Evolutionary conservation across 1,284 basidiomycete species (phyloP), one percentile per base, ranked within the genome.

Genomic region (Singerocomus inundabilis): DNA sequence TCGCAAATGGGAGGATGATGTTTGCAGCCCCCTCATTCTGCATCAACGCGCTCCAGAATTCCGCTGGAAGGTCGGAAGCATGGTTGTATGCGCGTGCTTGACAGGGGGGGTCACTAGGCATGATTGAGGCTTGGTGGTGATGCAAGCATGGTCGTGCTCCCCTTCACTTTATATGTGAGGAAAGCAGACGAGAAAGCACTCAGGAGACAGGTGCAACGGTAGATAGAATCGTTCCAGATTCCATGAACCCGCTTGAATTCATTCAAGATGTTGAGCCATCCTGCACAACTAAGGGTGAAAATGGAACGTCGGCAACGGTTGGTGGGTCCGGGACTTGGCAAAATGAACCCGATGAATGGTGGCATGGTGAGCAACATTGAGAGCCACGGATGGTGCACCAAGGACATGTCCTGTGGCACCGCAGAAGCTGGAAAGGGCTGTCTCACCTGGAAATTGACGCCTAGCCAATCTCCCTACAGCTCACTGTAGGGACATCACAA

Each of bases 1-100:
- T 37, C 2, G 79, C 73, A 35, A 74, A 69, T 0, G 85, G 81
- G 16, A 81, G 71, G 32, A 86, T 73, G 47, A 76, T 66, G 51
- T 88, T 87, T 6, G 81, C 73, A 32, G 72, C 63, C 10, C 68
- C 64, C 29, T 77, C 72, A 33, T 77, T 58, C 18, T 58, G 55
- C n/a, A 55, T 51, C 36, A 84, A 65, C 1, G 67, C 65, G 1
- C 55, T 53, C 71, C 73, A 75, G 16, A 78, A 74, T 4, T 53
- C 48, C 1, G 47, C 2, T 5, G 74, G 70, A 16, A 79, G 46
- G 10, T 52, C 52, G 1, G 47, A 37, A 25, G 60, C 61, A 13
- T 52, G 44, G 1, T n/a, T 21, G 40, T 53, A 58, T 32, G 31
- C 33, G 28, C 18, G 6, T 11, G 49, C 48, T 43, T 44, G 42